Evolutionary conservation across 208 protist species (phyloP).

Genomic region (Spongospora subterranea): DNA sequence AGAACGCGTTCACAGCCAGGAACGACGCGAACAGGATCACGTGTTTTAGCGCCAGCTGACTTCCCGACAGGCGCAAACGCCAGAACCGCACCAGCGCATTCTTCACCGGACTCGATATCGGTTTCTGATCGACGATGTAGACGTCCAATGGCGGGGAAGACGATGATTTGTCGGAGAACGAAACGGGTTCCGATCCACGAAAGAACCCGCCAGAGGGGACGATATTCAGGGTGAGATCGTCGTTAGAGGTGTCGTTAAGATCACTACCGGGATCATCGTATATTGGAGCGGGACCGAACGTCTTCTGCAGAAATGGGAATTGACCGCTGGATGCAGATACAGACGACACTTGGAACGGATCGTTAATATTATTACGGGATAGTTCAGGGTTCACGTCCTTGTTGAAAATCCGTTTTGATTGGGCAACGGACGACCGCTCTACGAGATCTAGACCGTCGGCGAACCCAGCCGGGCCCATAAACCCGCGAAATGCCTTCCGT

Average conservation of each 20-base stretch:
- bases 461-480: slow-evolving; percentile 15
- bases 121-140: slow-evolving; percentile 37
- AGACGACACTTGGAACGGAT: neutral
- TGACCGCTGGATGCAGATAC: neutral
- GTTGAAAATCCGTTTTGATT: neutral
- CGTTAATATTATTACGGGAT: neutral
- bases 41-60: neutral
- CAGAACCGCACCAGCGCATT: slow-evolving; percentile 4
- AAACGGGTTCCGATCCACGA: neutral
- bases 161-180: neutral
- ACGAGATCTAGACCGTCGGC: neutral
- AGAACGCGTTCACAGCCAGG: neutral
- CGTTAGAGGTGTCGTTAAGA: neutral
- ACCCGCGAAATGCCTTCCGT: neutral
- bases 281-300: neutral
- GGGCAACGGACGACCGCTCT: neutral
- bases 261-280: neutral
- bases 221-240: neutral
- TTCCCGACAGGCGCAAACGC: neutral
- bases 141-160: neutral
- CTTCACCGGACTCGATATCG: neutral
- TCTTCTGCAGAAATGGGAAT: no score
- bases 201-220: slow-evolving; percentile 9
- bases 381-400: neutral
- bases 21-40: neutral